Percentiles rank a stretch among this genome's conserved stretches.
Evolutionary conservation across 2,329 filamentous ascomycete genomes (phyloP).

Genomic region (Verticillium albo-atrum): DNA sequence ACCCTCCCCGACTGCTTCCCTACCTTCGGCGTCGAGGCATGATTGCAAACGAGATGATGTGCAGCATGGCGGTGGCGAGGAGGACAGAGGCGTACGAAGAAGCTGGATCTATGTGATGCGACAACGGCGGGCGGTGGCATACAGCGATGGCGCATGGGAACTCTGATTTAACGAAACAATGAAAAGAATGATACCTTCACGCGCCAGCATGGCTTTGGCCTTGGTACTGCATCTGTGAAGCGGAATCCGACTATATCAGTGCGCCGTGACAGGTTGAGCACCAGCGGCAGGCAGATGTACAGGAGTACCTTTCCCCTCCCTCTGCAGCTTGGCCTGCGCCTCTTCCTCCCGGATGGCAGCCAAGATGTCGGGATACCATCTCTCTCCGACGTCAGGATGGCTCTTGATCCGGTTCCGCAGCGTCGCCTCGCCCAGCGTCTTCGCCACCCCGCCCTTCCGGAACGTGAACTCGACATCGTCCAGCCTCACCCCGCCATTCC

Average conservation of each 20-base stretch:
- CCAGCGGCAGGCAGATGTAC: slow-evolving; percentile 13
- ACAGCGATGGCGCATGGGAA: slow-evolving; percentile 5
- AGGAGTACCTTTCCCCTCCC: slow-evolving; percentile 18
- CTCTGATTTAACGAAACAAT: neutral
- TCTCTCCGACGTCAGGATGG: slow-evolving; percentile 80
- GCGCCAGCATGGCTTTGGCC: neutral
- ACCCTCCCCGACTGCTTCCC: slow-evolving; percentile 69
- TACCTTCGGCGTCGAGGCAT: slow-evolving; percentile 24
- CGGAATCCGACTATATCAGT: slow-evolving; percentile 13
- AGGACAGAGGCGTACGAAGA: neutral
- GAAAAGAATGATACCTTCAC: neutral
- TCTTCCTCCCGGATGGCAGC: slow-evolving; percentile 55
- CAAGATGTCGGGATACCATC: slow-evolving; percentile 68
- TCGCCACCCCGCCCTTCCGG: slow-evolving; percentile 60
- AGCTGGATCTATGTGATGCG: neutral
- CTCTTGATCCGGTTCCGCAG: slow-evolving; percentile 81
- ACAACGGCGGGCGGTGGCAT: neutral
- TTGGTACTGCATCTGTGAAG: neutral
- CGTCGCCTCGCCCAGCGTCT: slow-evolving; percentile 75
- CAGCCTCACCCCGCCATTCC: slow-evolving; percentile 49
- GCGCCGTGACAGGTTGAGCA: slow-evolving; percentile 22
- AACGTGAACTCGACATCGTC: slow-evolving; percentile 89
- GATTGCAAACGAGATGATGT: neutral
- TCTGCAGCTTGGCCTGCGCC: slow-evolving; percentile 34
- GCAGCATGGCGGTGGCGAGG: neutral